phyloP scores from a whole-genome alignment of 768 basidiomycete species.

The Exsudoporus frostii region DNA sequence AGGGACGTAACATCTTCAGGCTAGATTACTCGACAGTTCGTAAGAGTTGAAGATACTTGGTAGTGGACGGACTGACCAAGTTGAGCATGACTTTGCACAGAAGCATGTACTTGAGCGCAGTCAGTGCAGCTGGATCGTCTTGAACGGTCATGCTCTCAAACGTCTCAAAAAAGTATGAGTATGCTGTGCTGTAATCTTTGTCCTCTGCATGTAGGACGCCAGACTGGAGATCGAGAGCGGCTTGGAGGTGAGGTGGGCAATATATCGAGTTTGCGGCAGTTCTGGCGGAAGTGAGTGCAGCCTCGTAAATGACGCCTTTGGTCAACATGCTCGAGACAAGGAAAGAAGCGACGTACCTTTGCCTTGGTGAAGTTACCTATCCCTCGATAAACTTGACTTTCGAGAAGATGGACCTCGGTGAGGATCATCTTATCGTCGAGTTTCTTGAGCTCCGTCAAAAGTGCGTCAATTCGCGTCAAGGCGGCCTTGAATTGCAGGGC shows the following conservation, averaged over 20 bases:
- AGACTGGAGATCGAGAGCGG: constrained; percentile 61
- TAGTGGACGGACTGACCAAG: constrained; percentile 51
- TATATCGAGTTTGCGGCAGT: constrained; percentile 97
- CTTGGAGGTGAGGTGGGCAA: constrained; percentile 71
- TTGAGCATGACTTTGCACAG: constrained; percentile 98
- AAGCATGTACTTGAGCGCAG: constrained; percentile 95
- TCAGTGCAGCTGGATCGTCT: constrained; percentile 71
- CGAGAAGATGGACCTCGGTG: constrained; percentile 93
- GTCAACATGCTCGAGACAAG: background rate
- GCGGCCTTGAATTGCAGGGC: constrained; percentile 74
- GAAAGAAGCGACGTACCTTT: constrained; percentile 52
- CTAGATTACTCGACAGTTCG: constrained; percentile 37
- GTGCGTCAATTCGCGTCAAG: constrained; percentile 73
- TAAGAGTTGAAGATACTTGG: background rate
- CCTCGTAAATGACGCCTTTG: constrained; percentile 38
- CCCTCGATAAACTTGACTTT: constrained; percentile 87
- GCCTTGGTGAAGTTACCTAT: constrained; percentile 87
- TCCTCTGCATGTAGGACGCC: constrained; percentile 94
- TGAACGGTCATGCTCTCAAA: constrained; percentile 86
- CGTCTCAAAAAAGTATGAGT: constrained; percentile 96
- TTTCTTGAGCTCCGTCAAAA: constrained; percentile 89
- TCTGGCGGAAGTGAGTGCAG: constrained; percentile 83
- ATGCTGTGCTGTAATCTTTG: constrained; percentile 95
- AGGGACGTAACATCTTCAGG: constrained; percentile 92
- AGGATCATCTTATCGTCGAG: constrained; percentile 98